These are phyloP conservation scores for Cryoendolithus antarcticus DNA, from an alignment of 2,329 filamentous ascomycete species.

Conservation along the genomic window DNA sequence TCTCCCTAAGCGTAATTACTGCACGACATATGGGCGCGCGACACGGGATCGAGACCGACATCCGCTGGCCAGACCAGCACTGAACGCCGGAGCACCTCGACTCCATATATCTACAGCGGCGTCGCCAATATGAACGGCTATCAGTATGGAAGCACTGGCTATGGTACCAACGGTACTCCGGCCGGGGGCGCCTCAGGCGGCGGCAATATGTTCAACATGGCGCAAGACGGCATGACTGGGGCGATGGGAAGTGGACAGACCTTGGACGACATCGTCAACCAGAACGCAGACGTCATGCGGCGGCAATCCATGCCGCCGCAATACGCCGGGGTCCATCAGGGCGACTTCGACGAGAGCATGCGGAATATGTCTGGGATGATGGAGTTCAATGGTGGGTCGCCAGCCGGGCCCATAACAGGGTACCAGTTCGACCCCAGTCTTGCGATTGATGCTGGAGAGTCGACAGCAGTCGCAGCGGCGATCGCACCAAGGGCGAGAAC, in stretches of 20 bases:
- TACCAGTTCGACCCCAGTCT: slow-evolving; percentile 27
- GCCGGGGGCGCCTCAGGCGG: slow-evolving; percentile 12
- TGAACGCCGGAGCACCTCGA: too few relatives aligned
- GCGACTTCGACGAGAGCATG: slow-evolving; percentile 25
- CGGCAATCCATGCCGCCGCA: slow-evolving; percentile 45
- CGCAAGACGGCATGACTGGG: slow-evolving; percentile 11
- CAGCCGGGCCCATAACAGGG: slow-evolving; percentile 19
- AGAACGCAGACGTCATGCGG: slow-evolving; percentile 51
- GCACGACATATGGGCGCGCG: too few relatives aligned
- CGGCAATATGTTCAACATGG: slow-evolving; percentile 18
- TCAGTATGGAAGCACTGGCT: slow-evolving; percentile 15
- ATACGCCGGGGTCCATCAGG: slow-evolving; percentile 16
- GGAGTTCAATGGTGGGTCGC: slow-evolving; percentile 37
- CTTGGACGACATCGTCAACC: slow-evolving; percentile 59
- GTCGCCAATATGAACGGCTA: slow-evolving; percentile 19
- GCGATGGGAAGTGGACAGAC: slow-evolving; percentile 43
- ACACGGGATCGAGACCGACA: too few relatives aligned
- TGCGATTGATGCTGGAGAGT: slow-evolving; percentile 8
- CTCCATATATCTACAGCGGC: too few relatives aligned
- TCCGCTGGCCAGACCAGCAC: too few relatives aligned
- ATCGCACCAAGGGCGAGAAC: background rate
- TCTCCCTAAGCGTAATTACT: too few relatives aligned
- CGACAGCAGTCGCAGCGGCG: slow-evolving; percentile 7
- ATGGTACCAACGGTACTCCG: slow-evolving; percentile 10
- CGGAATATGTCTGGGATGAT: slow-evolving; percentile 47